Evolutionary conservation across 2,329 filamentous ascomycete genomes (phyloP), one percentile per base, ranked within the genome.

Genomic region (Talaromyces sp.): DNA sequence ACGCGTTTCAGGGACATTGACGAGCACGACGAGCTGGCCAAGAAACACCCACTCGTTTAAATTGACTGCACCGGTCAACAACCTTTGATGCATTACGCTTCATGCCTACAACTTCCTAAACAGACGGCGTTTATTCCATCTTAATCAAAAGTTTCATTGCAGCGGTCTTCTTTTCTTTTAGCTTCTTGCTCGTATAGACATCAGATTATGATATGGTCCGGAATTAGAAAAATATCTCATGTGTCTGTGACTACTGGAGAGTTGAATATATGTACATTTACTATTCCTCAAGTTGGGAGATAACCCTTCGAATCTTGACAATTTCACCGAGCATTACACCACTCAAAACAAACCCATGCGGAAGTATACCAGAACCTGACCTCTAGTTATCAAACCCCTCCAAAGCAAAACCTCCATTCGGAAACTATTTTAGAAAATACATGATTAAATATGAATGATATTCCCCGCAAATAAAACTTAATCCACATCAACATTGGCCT

Each of bases 21-120:
- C 28, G 89, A 92, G 81, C 93, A 97, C 73, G 93, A 97, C 76
- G 76, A 78, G 60, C 72, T 87, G 59, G 89, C 91, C 17, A 77
- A 77, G 62, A 74, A 79, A 66, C 67, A 70, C 60, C 69, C 72
- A 53, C 63, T 72, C 25, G 48, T 66, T 51, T 73, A 63, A 70
- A 55, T 53, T 7, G 28, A 19, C 35, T 39, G 13, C 41, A 8
- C 8, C 28, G 19, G 45, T 48, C 45, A 48, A 33, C 45, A 35
- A 31, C 2, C 22, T 33, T 7, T 35, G 6, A 48, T 35, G 45
- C 45, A 43, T 55, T 55, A 55, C 31, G 52, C 40, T 37, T 35
- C 25, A 39, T 22, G 19, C 33, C 35, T 19, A 37, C 43, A 46
- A 46, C 40, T 48, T 31, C 9, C 33, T n/a, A n/a, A 9, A 48